Base-by-base conservation (phyloP, 2,329 filamentous ascomycete species). In the Ramichloridium luteum region DNA sequence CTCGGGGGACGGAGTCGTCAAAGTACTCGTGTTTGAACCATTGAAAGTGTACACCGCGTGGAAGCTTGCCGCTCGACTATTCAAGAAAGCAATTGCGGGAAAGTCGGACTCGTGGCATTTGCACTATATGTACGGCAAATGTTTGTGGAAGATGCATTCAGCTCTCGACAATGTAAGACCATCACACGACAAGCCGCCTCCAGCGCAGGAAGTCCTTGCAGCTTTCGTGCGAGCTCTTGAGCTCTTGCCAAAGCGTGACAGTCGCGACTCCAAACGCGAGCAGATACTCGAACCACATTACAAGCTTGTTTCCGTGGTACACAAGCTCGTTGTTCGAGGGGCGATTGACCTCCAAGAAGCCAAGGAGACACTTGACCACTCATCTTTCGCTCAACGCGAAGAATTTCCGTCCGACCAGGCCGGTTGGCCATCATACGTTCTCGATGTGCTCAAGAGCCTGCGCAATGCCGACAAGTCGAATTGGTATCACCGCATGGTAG, bases 401-500 rank as follows among this genome's bases (percentile, higher is more conserved):
- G 52, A 56, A 3, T 48, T 37, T 44, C 60, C 30, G 55, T 69
- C 47, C 46, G 67, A 54, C 49, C 64, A 53, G 20, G 57, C 67
- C 39, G 57, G 66, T 6, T 76, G 70, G 61, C 68, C 73, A 28
- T 48, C 61, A 1, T 81, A 82, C 45, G 70, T 79, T 26, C 55
- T 77, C 10, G 73, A 57, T 67, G 71, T 76, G 0, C 54, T 77
- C 29, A 71, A 69, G 45, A 63, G 62, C 17, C 55, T 79, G 32
- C 68, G 71, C 33, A 59, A 59, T 20, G 84, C 84, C 38, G 86
- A 94, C 57, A 92, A 93, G 61, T 80, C 82, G 1, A 88, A 90
- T 47, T 94, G 86, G 86, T 86, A 94, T 50, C 86, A 94, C 54
- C 79, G 86, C 13, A 85, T 94, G 60, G 82, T 84, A 32, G 77